These are phyloP conservation scores for Aspergillus ochraceoroseus DNA, from an alignment of 2,329 filamentous ascomycete species.

Conservation along the genomic window DNA sequence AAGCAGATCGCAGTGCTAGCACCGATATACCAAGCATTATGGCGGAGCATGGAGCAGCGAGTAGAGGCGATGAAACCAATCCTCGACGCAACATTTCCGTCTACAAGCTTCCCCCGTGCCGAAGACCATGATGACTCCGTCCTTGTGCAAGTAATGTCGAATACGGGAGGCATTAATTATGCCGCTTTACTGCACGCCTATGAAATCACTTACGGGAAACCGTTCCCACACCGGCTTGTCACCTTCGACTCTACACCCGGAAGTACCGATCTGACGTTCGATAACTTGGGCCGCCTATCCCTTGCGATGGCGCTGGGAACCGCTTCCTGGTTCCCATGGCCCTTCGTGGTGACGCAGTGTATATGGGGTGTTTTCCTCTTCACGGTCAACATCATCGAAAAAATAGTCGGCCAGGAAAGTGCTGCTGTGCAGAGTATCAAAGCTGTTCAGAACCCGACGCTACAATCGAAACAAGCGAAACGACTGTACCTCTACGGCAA, in stretches of 20 bases:
- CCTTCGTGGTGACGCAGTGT: conserved; percentile 1
- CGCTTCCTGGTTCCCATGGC: conserved; percentile 3
- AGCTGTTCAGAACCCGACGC: neutral
- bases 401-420: neutral
- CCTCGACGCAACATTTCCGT: neutral
- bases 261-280: conserved; percentile 2
- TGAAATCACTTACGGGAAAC: neutral
- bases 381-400: neutral
- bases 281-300: conserved; percentile 3
- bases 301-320: conserved; percentile 8
- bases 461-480: neutral
- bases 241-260: conserved; percentile 7
- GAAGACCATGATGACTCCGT: neutral
- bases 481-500: conserved; percentile 4
- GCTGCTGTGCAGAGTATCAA: neutral
- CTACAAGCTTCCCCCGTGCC: neutral
- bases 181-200: conserved; percentile 4
- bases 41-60: conserved; percentile 2
- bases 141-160: conserved; percentile 6
- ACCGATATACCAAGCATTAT: conserved; percentile 3
- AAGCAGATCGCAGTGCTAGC: conserved; percentile 2
- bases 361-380: conserved; percentile 4
- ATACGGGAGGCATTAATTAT: conserved; percentile 7
- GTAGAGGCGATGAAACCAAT: conserved; percentile 5
- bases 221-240: conserved; percentile 3